A percentile compares a stretch with the other conserved stretches of the same genome.
These are phyloP conservation scores for Calonectria crousiana DNA, from an alignment of 2,329 filamentous ascomycete species.

Conservation along the genomic window DNA sequence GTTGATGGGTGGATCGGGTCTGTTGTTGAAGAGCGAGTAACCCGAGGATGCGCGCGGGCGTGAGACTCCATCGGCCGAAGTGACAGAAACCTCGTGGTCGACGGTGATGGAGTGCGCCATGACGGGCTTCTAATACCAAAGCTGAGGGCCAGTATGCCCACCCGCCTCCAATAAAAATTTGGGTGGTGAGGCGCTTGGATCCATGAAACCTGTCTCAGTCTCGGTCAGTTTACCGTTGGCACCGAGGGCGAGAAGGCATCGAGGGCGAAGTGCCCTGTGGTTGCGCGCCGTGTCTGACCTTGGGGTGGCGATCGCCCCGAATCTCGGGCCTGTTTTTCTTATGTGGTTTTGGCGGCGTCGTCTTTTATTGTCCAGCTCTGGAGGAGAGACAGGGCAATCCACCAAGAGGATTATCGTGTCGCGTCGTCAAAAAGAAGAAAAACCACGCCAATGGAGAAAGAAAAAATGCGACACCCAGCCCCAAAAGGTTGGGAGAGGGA, in stretches of 20 bases:
- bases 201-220: slow-evolving; percentile 40
- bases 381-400: not conserved
- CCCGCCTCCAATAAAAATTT: slow-evolving; percentile 31
- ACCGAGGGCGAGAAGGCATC: not conserved
- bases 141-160: slow-evolving; percentile 7
- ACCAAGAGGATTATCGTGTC: not conserved
- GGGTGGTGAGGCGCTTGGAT: slow-evolving; percentile 39
- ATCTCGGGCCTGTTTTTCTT: slow-evolving; percentile 30
- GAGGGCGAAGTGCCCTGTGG: not conserved
- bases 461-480: slow-evolving; percentile 6
- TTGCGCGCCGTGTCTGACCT: slow-evolving; percentile 28
- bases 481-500: slow-evolving; percentile 17
- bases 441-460: not conserved
- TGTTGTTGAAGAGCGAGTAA: slow-evolving; percentile 17
- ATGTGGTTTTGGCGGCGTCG: slow-evolving; percentile 13
- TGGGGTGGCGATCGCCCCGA: slow-evolving; percentile 25
- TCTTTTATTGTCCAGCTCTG: not conserved
- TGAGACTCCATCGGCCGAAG: slow-evolving; percentile 35
- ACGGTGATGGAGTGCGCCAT: slow-evolving; percentile 41
- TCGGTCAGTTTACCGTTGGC: slow-evolving; percentile 28
- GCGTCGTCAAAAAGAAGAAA: not conserved
- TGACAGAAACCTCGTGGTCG: slow-evolving; percentile 37
- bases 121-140: slow-evolving; percentile 35
- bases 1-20: slow-evolving; percentile 6
- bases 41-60: slow-evolving; percentile 32